A percentile compares a stretch with the other conserved stretches of the same genome.
Evolutionary conservation across 352 stramenopile genomes (phyloP).

Genomic region (Phytophthora aleatoria): DNA sequence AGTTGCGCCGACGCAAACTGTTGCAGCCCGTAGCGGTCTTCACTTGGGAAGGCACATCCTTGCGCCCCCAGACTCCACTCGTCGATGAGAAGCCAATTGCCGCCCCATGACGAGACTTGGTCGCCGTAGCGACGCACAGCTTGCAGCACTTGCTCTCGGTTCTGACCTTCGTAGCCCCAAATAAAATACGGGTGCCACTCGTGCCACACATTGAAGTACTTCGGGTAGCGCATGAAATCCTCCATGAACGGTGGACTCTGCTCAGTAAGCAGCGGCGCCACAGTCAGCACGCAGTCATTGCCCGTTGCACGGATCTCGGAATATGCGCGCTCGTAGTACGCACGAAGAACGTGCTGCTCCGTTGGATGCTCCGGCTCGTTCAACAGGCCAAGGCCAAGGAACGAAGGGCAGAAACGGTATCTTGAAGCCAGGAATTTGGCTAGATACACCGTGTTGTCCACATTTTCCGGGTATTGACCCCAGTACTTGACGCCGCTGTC

Average conservation of each 20-base stretch:
- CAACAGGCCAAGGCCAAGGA: slow-evolving; percentile 73
- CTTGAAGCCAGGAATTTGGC: slow-evolving; percentile 63
- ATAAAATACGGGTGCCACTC: slow-evolving; percentile 90
- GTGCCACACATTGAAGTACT: slow-evolving; percentile 82
- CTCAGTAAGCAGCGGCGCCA: slow-evolving; percentile 63
- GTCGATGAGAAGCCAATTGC: slow-evolving; percentile 81
- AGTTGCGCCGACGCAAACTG: slow-evolving; percentile 67
- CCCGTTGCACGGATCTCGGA: slow-evolving; percentile 56
- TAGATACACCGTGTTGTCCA: slow-evolving; percentile 60
- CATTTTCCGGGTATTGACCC: slow-evolving; percentile 67
- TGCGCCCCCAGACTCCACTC: slow-evolving; percentile 82
- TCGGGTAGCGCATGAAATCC: slow-evolving; percentile 60
- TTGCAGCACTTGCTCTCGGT: slow-evolving; percentile 58
- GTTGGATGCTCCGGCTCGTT: slow-evolving; percentile 72
- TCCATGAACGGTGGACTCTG: slow-evolving; percentile 61
- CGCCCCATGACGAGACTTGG: slow-evolving; percentile 59
- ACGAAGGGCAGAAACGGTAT: slow-evolving; percentile 75
- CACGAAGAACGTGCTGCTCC: slow-evolving; percentile 60
- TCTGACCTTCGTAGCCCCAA: slow-evolving; percentile 79
- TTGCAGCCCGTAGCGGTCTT: slow-evolving; percentile 50
- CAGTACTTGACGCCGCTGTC: slow-evolving; percentile 53
- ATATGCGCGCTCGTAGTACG: slow-evolving; percentile 82
- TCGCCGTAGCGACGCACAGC: slow-evolving; percentile 61
- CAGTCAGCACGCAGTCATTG: slow-evolving; percentile 79
- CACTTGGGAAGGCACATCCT: slow-evolving; percentile 56